Conservation (phyloP, 2,329 filamentous ascomycete species). For the Penicillium verrucosum region DNA sequence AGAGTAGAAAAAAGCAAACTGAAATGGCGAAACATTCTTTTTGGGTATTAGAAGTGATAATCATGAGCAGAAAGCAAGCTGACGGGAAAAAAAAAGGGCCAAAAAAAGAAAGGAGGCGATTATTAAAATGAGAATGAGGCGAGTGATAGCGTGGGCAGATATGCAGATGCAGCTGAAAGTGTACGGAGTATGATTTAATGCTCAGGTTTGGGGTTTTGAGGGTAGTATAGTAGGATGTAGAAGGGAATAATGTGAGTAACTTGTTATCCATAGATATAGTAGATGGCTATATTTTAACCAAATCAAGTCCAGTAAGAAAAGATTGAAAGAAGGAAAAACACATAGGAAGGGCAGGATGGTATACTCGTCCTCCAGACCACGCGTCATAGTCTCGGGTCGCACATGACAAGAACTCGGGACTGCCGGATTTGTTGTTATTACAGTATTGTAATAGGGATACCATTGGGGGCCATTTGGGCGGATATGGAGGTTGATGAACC, state of each 20-base stretch:
- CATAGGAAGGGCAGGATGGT: not conserved
- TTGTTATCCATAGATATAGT: not conserved
- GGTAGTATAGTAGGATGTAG: not conserved
- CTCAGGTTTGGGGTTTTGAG: not conserved
- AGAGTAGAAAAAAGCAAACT: constrained; percentile 1
- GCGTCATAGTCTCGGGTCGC: constrained; percentile 9
- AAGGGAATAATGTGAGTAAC: not conserved
- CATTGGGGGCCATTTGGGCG: not conserved
- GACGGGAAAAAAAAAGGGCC: not conserved
- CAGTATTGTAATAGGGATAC: constrained; percentile 1
- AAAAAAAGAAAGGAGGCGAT: constrained; percentile 1
- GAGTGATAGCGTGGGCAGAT: constrained; percentile 4
- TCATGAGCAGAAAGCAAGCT: not conserved
- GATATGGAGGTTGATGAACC: not conserved
- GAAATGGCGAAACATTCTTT: not conserved
- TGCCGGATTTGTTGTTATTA: constrained; percentile 3
- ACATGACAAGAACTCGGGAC: constrained; percentile 9
- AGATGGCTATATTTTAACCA: not conserved
- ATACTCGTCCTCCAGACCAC: not conserved
- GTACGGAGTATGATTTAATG: not conserved
- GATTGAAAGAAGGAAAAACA: not conserved
- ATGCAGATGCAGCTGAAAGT: constrained; percentile 1
- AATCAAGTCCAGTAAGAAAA: not conserved
- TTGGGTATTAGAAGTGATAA: not conserved
- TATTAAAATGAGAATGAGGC: constrained; percentile 7